phyloP scores from a whole-genome alignment of 345 rosid species.

The Lepidium sativum region DNA sequence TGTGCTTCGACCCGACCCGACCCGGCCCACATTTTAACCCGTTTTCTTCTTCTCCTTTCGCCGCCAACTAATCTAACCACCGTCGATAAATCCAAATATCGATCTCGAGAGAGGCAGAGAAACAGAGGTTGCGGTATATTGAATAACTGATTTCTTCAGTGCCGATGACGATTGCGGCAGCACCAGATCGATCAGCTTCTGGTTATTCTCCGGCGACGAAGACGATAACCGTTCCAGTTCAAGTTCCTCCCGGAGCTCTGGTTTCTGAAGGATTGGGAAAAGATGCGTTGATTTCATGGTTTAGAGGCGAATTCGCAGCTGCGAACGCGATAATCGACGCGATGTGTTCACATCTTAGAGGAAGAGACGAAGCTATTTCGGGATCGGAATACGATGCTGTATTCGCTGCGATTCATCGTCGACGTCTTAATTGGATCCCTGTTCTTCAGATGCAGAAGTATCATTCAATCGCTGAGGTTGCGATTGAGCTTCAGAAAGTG shows the following conservation, averaged over 20 bases:
- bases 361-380: no score
- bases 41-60: slow-evolving; percentile 8
- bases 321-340: slow-evolving; percentile 93
- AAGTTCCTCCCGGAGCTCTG: slow-evolving; percentile 37
- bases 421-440: slow-evolving; percentile 95
- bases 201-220: slow-evolving; percentile 15
- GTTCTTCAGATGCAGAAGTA: slow-evolving; percentile 95
- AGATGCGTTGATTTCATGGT: slow-evolving; percentile 82
- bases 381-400: slow-evolving; percentile 59
- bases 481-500: slow-evolving; percentile 54
- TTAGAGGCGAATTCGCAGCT: slow-evolving; percentile 85
- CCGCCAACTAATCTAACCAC: not conserved
- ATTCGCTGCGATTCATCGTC: slow-evolving; percentile 75
- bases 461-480: slow-evolving; percentile 72
- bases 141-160: not conserved
- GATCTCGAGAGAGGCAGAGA: slow-evolving; percentile 6
- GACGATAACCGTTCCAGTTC: slow-evolving; percentile 28
- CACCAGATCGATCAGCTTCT: slow-evolving; percentile 26
- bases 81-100: not conserved
- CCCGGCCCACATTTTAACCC: slow-evolving; percentile 6
- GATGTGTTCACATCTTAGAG: slow-evolving; percentile 64
- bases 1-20: slow-evolving; percentile 23
- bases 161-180: slow-evolving; percentile 62
- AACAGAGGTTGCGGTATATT: not conserved
- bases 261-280: slow-evolving; percentile 48